A percentile compares a stretch with the other conserved stretches of the same genome.
Conservation (phyloP, 2,329 filamentous ascomycete genomes). For the Curvularia verruculosa region DNA sequence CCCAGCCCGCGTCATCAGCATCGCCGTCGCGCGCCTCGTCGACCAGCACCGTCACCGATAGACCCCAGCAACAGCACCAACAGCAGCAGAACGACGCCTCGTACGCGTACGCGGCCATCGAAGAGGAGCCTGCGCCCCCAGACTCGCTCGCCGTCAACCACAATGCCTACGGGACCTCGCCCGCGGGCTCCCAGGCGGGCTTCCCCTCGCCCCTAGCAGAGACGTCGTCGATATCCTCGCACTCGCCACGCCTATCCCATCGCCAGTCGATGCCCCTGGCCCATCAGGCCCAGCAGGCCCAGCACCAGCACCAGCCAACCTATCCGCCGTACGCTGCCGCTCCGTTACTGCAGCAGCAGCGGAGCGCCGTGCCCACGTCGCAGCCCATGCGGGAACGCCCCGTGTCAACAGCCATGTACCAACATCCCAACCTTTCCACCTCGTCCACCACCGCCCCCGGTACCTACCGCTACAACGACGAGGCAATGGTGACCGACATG, state of each 20-base stretch:
- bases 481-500: slow-evolving; percentile 43
- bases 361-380: slow-evolving; percentile 35
- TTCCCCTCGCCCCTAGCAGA: slow-evolving; percentile 35
- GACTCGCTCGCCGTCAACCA: slow-evolving; percentile 51
- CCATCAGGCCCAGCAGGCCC: slow-evolving; percentile 50
- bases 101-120: slow-evolving; percentile 8
- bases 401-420: slow-evolving; percentile 56
- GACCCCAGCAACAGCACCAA: slow-evolving; percentile 17
- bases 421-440: slow-evolving; percentile 55
- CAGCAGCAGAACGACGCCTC: slow-evolving; percentile 23
- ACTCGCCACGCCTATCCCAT: slow-evolving; percentile 48
- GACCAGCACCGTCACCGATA: slow-evolving; percentile 49
- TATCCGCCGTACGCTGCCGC: slow-evolving; percentile 40
- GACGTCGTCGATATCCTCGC: slow-evolving; percentile 34
- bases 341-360: slow-evolving; percentile 35
- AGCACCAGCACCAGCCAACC: slow-evolving; percentile 48
- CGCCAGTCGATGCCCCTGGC: slow-evolving; percentile 53
- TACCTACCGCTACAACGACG: slow-evolving; percentile 57
- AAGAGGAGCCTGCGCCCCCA: slow-evolving; percentile 38
- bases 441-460: slow-evolving; percentile 51
- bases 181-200: slow-evolving; percentile 33
- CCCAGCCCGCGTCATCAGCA: slow-evolving; percentile 26
- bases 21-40: slow-evolving; percentile 42
- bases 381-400: slow-evolving; percentile 48
- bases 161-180: slow-evolving; percentile 45